Base-by-base conservation (phyloP, 805 yeast genomes). In the Isabelozyma rhagii region DNA sequence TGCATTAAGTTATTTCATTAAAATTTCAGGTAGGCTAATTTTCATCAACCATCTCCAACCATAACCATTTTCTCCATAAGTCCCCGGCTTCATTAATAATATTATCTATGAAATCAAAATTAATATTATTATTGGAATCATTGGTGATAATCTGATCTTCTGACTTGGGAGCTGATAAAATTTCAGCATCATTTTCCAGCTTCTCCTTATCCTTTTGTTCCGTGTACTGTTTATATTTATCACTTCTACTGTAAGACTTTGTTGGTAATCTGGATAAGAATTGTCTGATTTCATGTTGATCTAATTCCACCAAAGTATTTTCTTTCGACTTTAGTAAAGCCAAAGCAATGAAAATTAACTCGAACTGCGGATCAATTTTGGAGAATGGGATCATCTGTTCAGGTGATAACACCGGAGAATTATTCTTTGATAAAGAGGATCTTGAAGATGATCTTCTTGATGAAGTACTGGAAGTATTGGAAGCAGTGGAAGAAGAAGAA, bases 221-320 rank as follows among this genome's bases (percentile, higher is more conserved):
- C 45, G 58, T 56, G 51, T 64, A 64, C 50, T 68, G 69, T 50
- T 69, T 70, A 49, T 69, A 71, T 55, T 63, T 67, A 47, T 64
- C 63, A 45, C 66, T 61, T 43, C 56, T 52, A 44, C 60, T 64
- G 63, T 71, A 67, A 13, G 74, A 68, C 51, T 73, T 73, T 11
- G 83, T 74, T 1, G 84, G 81, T 44, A 79, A 61, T 39, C 84
- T 79, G 52, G 82, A 81, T 53, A 92, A 74, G 55, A 83, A 83
- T 62, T 91, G 96, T 39, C 91, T 76, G 43, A 90, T 89, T 67
- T 92, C 98, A 54, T 88, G 84, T 63, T 89, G 96, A 60, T 92
- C 98, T 55, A 91, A 83, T 63, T 92, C 97, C 55, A 89, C 77
- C 48, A 92, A 75, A 39, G 87, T 82, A 56, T 82, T 82, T 57